phyloP scores from a whole-genome alignment of 495 filamentous ascomycete genomes.

The Beverwykella pulmonaria region DNA sequence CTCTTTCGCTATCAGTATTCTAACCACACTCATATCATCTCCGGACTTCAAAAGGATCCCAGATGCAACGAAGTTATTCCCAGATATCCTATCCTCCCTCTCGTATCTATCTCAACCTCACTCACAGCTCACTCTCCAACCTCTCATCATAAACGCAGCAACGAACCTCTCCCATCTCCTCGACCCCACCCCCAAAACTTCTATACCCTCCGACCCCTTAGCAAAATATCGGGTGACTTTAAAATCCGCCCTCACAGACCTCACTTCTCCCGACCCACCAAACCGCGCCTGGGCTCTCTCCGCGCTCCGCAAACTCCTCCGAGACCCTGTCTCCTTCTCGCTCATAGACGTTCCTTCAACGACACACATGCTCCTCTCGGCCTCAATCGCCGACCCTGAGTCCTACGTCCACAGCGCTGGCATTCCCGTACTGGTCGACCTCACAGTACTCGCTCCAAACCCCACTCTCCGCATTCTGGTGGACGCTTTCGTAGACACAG shows the following conservation, averaged over 20 bases:
- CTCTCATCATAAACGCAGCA: slow-evolving; percentile 27
- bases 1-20: slow-evolving; percentile 36
- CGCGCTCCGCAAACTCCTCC: slow-evolving; percentile 65
- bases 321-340: slow-evolving; percentile 15
- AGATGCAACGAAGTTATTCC: neutral
- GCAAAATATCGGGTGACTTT: slow-evolving; percentile 47
- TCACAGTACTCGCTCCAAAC: slow-evolving; percentile 23
- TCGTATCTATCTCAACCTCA: slow-evolving; percentile 15
- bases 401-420: slow-evolving; percentile 42
- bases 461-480: slow-evolving; percentile 26
- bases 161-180: slow-evolving; percentile 13
- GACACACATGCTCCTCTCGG: slow-evolving; percentile 36
- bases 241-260: slow-evolving; percentile 69
- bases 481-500: slow-evolving; percentile 30
- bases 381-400: slow-evolving; percentile 47
- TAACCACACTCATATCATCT: slow-evolving; percentile 26
- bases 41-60: slow-evolving; percentile 24
- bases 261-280: slow-evolving; percentile 74
- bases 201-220: neutral
- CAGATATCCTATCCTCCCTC: slow-evolving; percentile 12
- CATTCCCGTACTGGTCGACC: slow-evolving; percentile 28
- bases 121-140: slow-evolving; percentile 1
- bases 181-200: neutral
- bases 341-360: slow-evolving; percentile 35
- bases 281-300: slow-evolving; percentile 78